Evolutionary conservation across 2,329 filamentous ascomycete genomes (phyloP), one percentile per base, ranked within the genome.

Genomic region (Cercospora citrullina): DNA sequence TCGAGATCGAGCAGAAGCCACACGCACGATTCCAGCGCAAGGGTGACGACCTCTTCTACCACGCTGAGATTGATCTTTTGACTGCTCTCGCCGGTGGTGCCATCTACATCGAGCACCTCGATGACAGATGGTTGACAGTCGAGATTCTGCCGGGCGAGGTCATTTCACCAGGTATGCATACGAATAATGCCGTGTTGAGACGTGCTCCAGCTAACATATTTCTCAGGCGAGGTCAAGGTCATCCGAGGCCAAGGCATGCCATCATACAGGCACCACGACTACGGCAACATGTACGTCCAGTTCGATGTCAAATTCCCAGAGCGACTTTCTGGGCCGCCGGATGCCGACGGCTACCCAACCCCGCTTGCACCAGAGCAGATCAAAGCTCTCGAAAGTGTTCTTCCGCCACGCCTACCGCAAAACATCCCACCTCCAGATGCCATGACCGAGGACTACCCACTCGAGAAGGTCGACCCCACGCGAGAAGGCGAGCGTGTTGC

Each of bases 1-100:
- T 99, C 79, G 94, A 98, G 84, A 98, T 99, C 72, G 94, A 98
- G 82, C 93, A 98, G 86, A 99, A 99, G 87, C 94, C 94, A n/a
- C 95, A 99, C 81, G 72, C 90, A 30, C 90, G 95, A 71, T 99
- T 99, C 86, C 93, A 94, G 79, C 91, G 95, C 75, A 96, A 95
- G 81, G 94, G 96, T 31, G 95, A 99, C 78, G 94, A 99, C 77
- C 87, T 99, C 18, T 92, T 97, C 79, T 98, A 94, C 85, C 91
- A 95, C 71, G 93, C 92, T 74, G 93, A 98, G 72, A 96, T 99
- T 72, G 95, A 99, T 77, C 90, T 99, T 55, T 89, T 98, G 69
- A 99, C 94, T 42, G 95, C 95, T 36, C 86, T 99, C 74, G 95
- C 92, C 69, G 95, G 96, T 77, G 95, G 95, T 71, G 90, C 89